These are phyloP conservation scores for Chlorella ohadii DNA, from an alignment of 139 green algal species.

Conservation along the genomic window DNA sequence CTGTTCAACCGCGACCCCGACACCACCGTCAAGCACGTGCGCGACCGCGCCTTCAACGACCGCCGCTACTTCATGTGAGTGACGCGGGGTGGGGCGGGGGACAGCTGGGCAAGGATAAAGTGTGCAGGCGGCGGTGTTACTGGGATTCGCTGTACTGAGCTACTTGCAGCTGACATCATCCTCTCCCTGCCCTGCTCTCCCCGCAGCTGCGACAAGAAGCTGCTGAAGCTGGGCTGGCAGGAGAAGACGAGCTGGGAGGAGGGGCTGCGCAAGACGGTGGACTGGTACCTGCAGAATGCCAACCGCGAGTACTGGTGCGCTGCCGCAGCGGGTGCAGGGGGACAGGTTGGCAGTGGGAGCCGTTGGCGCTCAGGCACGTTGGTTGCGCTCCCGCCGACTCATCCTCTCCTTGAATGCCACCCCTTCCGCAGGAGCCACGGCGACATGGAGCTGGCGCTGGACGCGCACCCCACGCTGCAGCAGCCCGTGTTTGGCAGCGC, in stretches of 20 bases:
- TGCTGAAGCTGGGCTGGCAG: slow-evolving; percentile 90
- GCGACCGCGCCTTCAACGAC: slow-evolving; percentile 92
- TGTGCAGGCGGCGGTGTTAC: not conserved
- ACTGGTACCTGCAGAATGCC: slow-evolving; percentile 83
- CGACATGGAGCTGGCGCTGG: too few relatives aligned
- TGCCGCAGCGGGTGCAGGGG: too few relatives aligned
- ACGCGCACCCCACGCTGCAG: too few relatives aligned
- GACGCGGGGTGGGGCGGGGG: not conserved
- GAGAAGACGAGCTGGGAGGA: slow-evolving; percentile 91
- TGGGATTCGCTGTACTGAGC: not conserved
- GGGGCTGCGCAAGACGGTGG: slow-evolving; percentile 90
- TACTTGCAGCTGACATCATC: not conserved
- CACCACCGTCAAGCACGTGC: slow-evolving; percentile 60
- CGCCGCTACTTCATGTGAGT: slow-evolving; percentile 45
- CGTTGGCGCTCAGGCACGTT: too few relatives aligned
- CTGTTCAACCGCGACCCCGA: slow-evolving; percentile 64
- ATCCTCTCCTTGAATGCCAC: too few relatives aligned
- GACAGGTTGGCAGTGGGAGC: too few relatives aligned
- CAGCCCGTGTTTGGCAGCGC: too few relatives aligned
- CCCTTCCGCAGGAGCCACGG: too few relatives aligned
- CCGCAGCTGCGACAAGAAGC: slow-evolving; percentile 90
- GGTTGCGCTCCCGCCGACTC: too few relatives aligned
- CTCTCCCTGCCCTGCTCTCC: not conserved
- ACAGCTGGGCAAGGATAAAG: too few relatives aligned
- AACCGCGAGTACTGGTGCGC: slow-evolving; percentile 71